phyloP scores from a whole-genome alignment of 306 rosid species.

The Amphicarpaea edgeworthii region DNA sequence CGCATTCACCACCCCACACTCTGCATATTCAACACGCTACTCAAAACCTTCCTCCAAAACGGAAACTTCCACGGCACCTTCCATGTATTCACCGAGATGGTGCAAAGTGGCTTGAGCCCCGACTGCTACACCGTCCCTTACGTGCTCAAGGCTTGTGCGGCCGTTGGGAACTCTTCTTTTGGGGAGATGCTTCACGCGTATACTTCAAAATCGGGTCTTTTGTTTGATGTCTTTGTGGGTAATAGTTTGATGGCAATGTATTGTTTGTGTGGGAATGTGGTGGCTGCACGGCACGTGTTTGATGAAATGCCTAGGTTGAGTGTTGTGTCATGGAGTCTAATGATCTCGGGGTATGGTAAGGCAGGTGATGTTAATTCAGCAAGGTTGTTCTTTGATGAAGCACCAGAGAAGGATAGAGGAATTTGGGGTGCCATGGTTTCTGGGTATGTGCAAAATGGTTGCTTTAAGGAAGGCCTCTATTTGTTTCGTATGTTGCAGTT shows the following conservation, averaged over 20 bases:
- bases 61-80: conserved; percentile 49
- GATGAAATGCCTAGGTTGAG: conserved; percentile 75
- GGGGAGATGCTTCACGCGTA: conserved; percentile 68
- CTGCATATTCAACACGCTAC: conserved; percentile 69
- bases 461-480: conserved; percentile 77
- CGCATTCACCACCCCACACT: conserved; percentile 67
- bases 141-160: conserved; percentile 65
- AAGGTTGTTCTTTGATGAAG: conserved; percentile 74
- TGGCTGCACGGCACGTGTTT: conserved; percentile 63
- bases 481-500: conserved; percentile 69
- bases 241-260: conserved; percentile 67
- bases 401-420: conserved; percentile 72
- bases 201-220: conserved; percentile 63
- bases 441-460: conserved; percentile 75
- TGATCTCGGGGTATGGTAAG: conserved; percentile 76
- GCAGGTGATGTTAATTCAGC: conserved; percentile 67
- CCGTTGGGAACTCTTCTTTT: conserved; percentile 36
- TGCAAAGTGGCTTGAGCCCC: conserved; percentile 53
- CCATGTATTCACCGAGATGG: conserved; percentile 48
- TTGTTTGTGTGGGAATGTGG: conserved; percentile 51
- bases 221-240: conserved; percentile 65
- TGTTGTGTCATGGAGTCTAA: conserved; percentile 73
- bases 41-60: conserved; percentile 58
- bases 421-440: conserved; percentile 93
- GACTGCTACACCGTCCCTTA: conserved; percentile 77